Base-by-base conservation (phyloP, 345 rosid genomes). In the Corchorus capsularis region DNA sequence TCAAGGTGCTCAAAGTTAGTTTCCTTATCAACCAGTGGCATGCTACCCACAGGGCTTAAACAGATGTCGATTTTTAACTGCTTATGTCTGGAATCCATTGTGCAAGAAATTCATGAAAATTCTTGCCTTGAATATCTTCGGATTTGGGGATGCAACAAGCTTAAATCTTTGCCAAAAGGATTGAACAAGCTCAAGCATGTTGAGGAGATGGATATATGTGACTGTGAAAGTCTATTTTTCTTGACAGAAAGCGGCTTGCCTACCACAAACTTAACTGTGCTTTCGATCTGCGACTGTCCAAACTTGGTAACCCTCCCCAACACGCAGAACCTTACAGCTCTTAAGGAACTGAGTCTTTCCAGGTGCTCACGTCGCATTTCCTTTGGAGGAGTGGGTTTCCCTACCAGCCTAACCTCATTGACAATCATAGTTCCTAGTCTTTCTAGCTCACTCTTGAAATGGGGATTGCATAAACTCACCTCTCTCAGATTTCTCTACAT, bases 391-490 rank as follows among this genome's bases (percentile, higher is more conserved):
- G 57, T 49, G 41, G 72, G 59, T 11, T 54, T 69, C 50, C 72
- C 59, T 50, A 69, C 45, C 54, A 49, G 11, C n/a, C 17, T 68
- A 49, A 69, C 72, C 32, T 69, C 45, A 34, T 14, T 69, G 8
- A 49, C 72, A 17, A 32, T 69, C 59, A 27, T 56, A 4, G 45
- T 2, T 5, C 72, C 72, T 15, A 14, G 50, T 4, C 59, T 69
- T 50, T 69, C 59, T 8, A 37, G n/a, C 57, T 49, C 72, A 2
- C 57, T 69, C n/a, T 13, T 49, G 8, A 8, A 49, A 68, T 68
- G 57, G 57, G 72, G 72, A 68, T 35, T 69, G 72, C 45, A 69
- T 69, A 69, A 34, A 50, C 72, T 69, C 45, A 69, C 59, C 20
- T 69, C 45, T 49, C 72, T 69, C 3, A 69, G 50, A 17, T 6